Conservation (phyloP, 176 grass and related monocot genomes). For the Carex myosuroides region DNA sequence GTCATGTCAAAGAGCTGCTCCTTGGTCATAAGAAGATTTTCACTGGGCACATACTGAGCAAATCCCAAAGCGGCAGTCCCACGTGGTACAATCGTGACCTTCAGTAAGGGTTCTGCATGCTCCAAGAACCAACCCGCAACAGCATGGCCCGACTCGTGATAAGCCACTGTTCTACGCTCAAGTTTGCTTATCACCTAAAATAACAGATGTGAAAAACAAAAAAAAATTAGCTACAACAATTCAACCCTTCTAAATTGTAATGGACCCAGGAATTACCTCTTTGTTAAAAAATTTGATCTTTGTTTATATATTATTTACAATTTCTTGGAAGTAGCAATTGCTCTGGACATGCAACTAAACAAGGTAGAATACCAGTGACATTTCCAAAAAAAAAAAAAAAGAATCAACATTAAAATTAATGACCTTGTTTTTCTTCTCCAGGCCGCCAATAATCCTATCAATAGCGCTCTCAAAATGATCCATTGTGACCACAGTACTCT, state of each 20-base stretch:
- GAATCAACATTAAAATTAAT: not conserved
- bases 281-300: not conserved
- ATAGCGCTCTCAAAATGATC: constrained; percentile 84
- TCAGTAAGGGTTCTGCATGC: constrained; percentile 81
- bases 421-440: constrained; percentile 99
- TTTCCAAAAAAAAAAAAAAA: constrained; percentile 5
- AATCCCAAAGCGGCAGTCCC: constrained; percentile 87
- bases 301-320: not conserved
- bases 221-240: constrained; percentile 16
- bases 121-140: constrained; percentile 97
- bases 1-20: constrained; percentile 91
- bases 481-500: constrained; percentile 54
- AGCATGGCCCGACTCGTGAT: constrained; percentile 96
- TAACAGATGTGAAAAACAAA: not conserved
- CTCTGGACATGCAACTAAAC: not conserved
- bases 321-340: not conserved
- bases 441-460: constrained; percentile 83
- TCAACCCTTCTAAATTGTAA: not conserved
- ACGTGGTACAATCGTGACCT: constrained; percentile 93
- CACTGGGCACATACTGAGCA: constrained; percentile 80
- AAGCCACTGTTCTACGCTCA: constrained; percentile 77
- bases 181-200: constrained; percentile 84
- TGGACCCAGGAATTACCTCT: not conserved
- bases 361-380: not conserved
- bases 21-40: constrained; percentile 94